Conservation (phyloP, 768 basidiomycete species). For the Boletus tomentosulus region DNA sequence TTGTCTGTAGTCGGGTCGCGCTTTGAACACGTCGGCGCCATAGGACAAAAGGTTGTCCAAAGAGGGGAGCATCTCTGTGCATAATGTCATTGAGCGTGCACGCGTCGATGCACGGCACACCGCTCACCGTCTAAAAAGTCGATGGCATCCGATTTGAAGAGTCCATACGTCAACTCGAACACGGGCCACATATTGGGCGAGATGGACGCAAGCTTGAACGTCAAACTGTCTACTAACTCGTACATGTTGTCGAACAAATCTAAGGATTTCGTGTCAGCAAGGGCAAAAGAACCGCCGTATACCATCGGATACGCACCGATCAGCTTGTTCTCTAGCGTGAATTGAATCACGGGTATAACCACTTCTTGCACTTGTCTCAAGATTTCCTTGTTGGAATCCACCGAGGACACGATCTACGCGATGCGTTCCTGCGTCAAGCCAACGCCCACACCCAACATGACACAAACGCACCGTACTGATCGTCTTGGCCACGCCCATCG, state of each 20-base stretch:
- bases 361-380: constrained; percentile 77
- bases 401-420: constrained; percentile 66
- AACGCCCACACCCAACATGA: background rate
- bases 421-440: background rate
- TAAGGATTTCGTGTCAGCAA: constrained; percentile 21
- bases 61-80: constrained; percentile 77
- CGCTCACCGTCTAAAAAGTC: constrained; percentile 80
- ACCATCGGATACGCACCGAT: constrained; percentile 48
- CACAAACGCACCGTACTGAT: constrained; percentile 60
- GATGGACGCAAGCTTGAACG: constrained; percentile 74
- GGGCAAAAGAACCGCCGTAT: background rate
- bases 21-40: constrained; percentile 71
- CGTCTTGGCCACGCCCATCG: constrained; percentile 85
- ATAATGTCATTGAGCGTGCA: background rate
- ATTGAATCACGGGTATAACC: constrained; percentile 70
- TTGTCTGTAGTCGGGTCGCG: constrained; percentile 68
- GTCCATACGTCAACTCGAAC: constrained; percentile 74
- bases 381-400: constrained; percentile 71
- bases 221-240: constrained; percentile 79
- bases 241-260: constrained; percentile 88
- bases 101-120: background rate
- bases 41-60: constrained; percentile 88
- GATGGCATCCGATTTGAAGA: constrained; percentile 79
- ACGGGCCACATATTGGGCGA: constrained; percentile 84
- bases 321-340: constrained; percentile 72